Base-by-base conservation (phyloP, 2,329 filamentous ascomycete species). In the Pezizomycotina sp. region DNA sequence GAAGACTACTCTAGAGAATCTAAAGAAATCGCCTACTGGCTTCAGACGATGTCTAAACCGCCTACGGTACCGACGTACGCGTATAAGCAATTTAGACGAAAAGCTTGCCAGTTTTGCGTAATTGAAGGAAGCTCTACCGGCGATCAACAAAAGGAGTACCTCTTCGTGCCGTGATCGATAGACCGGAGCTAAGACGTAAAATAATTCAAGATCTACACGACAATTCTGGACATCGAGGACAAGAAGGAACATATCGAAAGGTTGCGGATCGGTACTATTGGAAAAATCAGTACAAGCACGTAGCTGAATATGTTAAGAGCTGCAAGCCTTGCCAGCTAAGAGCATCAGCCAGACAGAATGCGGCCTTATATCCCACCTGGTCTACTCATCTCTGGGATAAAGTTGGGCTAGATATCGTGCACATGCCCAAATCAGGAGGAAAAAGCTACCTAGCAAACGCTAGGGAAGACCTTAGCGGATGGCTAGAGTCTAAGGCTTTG, bases 131-230 rank as follows among this genome's bases (percentile, higher is more conserved):
- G n/a, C n/a, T n/a, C n/a, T n/a, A n/a, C n/a, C n/a, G n/a, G n/a
- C n/a, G n/a, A n/a, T n/a, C n/a, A n/a, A n/a, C n/a, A n/a, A n/a
- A 28, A 12, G 26, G 26, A n/a, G n/a, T 28, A 28, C 16, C 26
- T 13, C 26, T 12, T 28, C 26, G 6, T 28, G n/a, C 26, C n/a
- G 12, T 14, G 26, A 28, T 28, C 26, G 26, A 14, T 14, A 28
- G 26, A 28, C 12, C 12, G 16, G 26, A 28, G 16, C n/a, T 7
- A 12, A n/a, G 16, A 14, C 26, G 16, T n/a, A 28, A 28, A 13
- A 28, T 28, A n/a, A 28, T 28, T 28, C 12, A 14, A 12, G 26
- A 28, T n/a, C 12, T 28, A 14, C 26, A 28, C 16, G 26, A 28
- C 26, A 28, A 28, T 28, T 12, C 12, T 14, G 26, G 26, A 28